These are phyloP conservation scores for Penicillium tannophilum DNA, from an alignment of 495 filamentous ascomycete species.

Conservation along the genomic window DNA sequence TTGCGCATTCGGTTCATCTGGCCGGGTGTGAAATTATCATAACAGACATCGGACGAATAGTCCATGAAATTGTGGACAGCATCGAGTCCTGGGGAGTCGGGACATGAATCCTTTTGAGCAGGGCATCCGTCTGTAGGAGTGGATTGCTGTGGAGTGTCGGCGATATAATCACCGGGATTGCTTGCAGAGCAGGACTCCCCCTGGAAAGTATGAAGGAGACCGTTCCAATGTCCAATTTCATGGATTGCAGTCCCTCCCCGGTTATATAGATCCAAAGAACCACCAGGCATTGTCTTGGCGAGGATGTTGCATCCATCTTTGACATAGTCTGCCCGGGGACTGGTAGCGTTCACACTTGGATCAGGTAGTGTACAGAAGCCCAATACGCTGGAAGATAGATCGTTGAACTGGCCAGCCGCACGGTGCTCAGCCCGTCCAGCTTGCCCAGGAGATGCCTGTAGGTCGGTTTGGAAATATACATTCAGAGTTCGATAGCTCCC, in stretches of 20 bases:
- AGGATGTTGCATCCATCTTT: conserved; percentile 57
- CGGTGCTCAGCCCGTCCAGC: conserved; percentile 19
- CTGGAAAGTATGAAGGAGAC: conserved; percentile 58
- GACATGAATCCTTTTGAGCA: conserved; percentile 49
- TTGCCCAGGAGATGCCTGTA: conserved; percentile 32
- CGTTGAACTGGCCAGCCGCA: conserved; percentile 13
- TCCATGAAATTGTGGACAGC: conserved; percentile 59
- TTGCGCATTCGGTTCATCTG: conserved; percentile 48
- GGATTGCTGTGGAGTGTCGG: conserved; percentile 55
- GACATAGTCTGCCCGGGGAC: conserved; percentile 39
- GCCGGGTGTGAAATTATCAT: conserved; percentile 47
- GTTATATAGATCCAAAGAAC: conserved; percentile 45
- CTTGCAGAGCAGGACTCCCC: conserved; percentile 45
- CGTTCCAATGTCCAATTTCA: conserved; percentile 64
- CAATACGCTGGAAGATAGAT: conserved; percentile 39
- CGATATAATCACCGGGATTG: conserved; percentile 52
- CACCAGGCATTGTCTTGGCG: conserved; percentile 53
- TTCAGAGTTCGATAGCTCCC: conserved; percentile 53
- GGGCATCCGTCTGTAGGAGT: conserved; percentile 55
- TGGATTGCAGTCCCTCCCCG: conserved; percentile 55
- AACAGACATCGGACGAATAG: conserved; percentile 57
- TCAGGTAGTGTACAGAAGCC: conserved; percentile 55
- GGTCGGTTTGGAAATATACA: conserved; percentile 55
- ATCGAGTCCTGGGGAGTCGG: conserved; percentile 45
- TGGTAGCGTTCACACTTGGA: conserved; percentile 37